Conservation (phyloP, 208 protist species). For the Leishmania amazonensis region DNA sequence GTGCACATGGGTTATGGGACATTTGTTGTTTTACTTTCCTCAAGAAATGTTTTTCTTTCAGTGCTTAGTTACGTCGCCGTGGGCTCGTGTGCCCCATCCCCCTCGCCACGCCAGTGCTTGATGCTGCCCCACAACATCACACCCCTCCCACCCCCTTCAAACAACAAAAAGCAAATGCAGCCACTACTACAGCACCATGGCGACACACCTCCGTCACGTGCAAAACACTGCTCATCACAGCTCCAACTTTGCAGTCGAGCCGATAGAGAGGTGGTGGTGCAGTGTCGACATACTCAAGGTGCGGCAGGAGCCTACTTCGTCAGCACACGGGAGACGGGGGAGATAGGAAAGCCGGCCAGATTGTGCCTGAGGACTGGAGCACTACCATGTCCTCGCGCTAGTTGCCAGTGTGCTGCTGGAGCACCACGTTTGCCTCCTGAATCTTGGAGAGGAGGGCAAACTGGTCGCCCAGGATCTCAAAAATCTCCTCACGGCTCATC, state of each 20-base stretch:
- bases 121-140: neutral
- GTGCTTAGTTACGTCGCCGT: neutral
- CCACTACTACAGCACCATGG: neutral
- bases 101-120: neutral
- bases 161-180: neutral
- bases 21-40: neutral
- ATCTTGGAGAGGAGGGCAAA: conserved; percentile 59
- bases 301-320: neutral
- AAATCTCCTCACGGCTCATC: conserved; percentile 75
- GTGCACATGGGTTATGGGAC: neutral
- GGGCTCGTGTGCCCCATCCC: neutral
- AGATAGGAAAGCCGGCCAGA: neutral
- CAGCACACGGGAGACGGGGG: neutral
- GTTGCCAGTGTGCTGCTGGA: conserved; percentile 46
- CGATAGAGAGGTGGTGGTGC: neutral
- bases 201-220: neutral
- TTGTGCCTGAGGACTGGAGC: neutral
- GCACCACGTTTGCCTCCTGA: conserved; percentile 61
- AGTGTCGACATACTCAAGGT: neutral
- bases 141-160: neutral
- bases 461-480: conserved; percentile 52
- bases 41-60: neutral
- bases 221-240: neutral
- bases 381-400: conserved; percentile 1
- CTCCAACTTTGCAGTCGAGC: neutral